These are phyloP conservation scores for Haplosporangium gracile DNA, from an alignment of 192 early-diverging fungal genomes.

Conservation along the genomic window DNA sequence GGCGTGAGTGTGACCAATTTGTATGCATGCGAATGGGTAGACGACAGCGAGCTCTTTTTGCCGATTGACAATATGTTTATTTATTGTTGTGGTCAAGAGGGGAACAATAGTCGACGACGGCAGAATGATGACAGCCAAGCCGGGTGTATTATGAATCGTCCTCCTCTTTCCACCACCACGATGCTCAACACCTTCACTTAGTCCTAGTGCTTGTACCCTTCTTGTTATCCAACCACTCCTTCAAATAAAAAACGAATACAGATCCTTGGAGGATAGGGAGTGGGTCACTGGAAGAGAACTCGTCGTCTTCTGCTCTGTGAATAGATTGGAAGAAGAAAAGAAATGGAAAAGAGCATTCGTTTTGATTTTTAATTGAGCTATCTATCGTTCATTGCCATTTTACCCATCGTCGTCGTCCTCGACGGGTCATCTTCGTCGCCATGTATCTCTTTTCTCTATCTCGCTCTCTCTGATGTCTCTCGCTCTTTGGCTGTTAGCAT, in stretches of 20 bases:
- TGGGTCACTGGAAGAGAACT: no score
- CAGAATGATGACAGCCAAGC: background rate
- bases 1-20: background rate
- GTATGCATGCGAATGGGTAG: background rate
- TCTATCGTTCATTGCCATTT: background rate
- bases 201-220: no score
- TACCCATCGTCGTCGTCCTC: background rate
- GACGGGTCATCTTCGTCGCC: background rate
- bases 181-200: background rate
- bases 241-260: no score
- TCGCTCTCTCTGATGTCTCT: background rate
- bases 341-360: background rate
- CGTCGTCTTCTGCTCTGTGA: background rate
- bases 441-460: background rate
- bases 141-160: background rate
- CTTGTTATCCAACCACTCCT: no score
- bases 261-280: no score
- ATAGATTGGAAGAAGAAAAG: background rate
- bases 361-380: background rate
- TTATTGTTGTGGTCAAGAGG: background rate
- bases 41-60: background rate
- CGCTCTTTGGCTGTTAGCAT: background rate
- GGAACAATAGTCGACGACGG: background rate
- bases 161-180: background rate
- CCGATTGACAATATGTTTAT: background rate